phyloP scores from a whole-genome alignment of 768 basidiomycete genomes.

The Rhodocollybia butyracea region DNA sequence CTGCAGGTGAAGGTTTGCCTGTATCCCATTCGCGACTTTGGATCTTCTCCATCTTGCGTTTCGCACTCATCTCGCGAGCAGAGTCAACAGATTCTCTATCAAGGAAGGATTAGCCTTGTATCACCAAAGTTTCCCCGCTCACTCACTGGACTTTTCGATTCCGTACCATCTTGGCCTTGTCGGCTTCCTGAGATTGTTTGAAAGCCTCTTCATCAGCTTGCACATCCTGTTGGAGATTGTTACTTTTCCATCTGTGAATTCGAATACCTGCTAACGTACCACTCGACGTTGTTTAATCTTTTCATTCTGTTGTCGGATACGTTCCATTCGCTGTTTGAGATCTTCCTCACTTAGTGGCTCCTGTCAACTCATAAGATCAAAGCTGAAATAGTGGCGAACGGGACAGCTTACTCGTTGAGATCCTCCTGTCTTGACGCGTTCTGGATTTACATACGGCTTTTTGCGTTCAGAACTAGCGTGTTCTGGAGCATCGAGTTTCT shows the following conservation, averaged over 20 bases:
- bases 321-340: slow-evolving; percentile 64
- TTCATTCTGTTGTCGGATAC: slow-evolving; percentile 70
- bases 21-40: slow-evolving; percentile 84
- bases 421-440: slow-evolving; percentile 83
- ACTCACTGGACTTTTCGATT: slow-evolving; percentile 67
- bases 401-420: slow-evolving; percentile 54
- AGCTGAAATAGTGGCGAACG: neutral
- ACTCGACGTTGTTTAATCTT: slow-evolving; percentile 69
- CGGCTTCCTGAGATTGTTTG: slow-evolving; percentile 62
- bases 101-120: no score
- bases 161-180: slow-evolving; percentile 54
- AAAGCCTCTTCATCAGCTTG: slow-evolving; percentile 81
- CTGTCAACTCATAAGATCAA: slow-evolving; percentile 29
- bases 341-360: slow-evolving; percentile 69
- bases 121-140: no score
- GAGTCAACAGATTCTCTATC: slow-evolving; percentile 64
- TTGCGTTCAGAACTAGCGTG: slow-evolving; percentile 15
- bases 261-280: slow-evolving; percentile 32
- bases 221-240: slow-evolving; percentile 53
- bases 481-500: slow-evolving; percentile 10
- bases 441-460: slow-evolving; percentile 73
- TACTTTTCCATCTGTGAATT: slow-evolving; percentile 9
- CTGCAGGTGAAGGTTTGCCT: slow-evolving; percentile 46
- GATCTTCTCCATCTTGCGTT: slow-evolving; percentile 78
- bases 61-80: slow-evolving; percentile 75